These are phyloP conservation scores for Candida chilensis DNA, from an alignment of 805 yeast genomes.

Conservation along the genomic window DNA sequence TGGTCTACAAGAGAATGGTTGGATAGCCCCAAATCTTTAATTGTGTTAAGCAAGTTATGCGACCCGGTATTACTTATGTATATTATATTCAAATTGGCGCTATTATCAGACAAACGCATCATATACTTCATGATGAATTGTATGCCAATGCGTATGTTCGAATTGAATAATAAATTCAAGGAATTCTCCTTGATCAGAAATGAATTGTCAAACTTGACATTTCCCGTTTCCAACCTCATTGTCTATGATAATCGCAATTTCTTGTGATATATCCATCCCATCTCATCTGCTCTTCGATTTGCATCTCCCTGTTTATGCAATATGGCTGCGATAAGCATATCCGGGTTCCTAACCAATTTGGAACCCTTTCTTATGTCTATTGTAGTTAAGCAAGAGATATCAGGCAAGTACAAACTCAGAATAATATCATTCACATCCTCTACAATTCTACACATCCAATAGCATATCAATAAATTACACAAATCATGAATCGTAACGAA, in stretches of 20 bases:
- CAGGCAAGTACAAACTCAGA: neutral
- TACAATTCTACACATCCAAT: neutral
- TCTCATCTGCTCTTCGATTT: too few relatives aligned
- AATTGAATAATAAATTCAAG: neutral
- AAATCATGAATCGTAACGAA: neutral
- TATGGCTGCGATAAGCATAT: too few relatives aligned
- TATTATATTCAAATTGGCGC: neutral
- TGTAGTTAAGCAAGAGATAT: neutral
- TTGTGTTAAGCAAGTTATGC: neutral
- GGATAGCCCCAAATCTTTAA: neutral
- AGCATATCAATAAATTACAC: neutral
- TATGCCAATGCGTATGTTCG: neutral
- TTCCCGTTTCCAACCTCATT: too few relatives aligned
- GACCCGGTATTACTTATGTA: neutral
- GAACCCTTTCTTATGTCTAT: too few relatives aligned
- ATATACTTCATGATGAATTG: neutral
- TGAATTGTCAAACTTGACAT: too few relatives aligned
- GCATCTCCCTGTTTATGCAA: too few relatives aligned
- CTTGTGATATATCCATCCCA: too few relatives aligned
- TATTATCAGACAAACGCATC: neutral
- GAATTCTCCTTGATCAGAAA: neutral
- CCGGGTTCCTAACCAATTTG: too few relatives aligned
- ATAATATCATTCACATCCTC: neutral
- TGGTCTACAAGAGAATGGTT: neutral
- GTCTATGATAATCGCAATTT: too few relatives aligned